Evolutionary conservation across 2,329 filamentous ascomycete genomes (phyloP).

Genomic region (Fusarium hostae): DNA sequence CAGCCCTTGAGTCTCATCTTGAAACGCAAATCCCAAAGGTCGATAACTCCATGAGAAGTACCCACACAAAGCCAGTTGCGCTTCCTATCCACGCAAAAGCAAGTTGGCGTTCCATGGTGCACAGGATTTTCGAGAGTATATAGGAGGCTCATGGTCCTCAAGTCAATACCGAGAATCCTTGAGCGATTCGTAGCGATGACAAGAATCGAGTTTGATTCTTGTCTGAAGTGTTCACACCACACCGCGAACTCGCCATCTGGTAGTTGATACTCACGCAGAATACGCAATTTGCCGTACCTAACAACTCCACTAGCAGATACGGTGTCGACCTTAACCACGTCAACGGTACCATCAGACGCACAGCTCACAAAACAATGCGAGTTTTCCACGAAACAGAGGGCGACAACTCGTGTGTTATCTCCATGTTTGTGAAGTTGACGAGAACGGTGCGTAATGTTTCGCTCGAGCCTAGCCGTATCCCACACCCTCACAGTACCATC

Average conservation of each 20-base stretch:
- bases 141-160: conserved; percentile 85
- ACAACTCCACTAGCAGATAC: conserved; percentile 60
- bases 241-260: conserved; percentile 79
- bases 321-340: conserved; percentile 84
- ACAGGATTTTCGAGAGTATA: conserved; percentile 88
- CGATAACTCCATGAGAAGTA: conserved; percentile 90
- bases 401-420: conserved; percentile 76
- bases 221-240: conserved; percentile 92
- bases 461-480: conserved; percentile 90
- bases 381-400: conserved; percentile 90
- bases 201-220: conserved; percentile 83
- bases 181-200: conserved; percentile 88
- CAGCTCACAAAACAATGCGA: conserved; percentile 95
- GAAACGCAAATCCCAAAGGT: conserved; percentile 98
- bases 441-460: conserved; percentile 88
- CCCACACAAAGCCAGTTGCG: conserved; percentile 92
- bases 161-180: conserved; percentile 83
- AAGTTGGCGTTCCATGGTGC: conserved; percentile 90
- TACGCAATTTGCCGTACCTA: conserved; percentile 80
- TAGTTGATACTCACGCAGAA: conserved; percentile 85
- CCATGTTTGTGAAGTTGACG: conserved; percentile 85
- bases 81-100: conserved; percentile 87
- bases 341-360: conserved; percentile 87
- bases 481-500: conserved; percentile 92
- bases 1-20: conserved; percentile 86